These are phyloP conservation scores for Pseudogymnoascus sp. DNA, from an alignment of 2,329 filamentous ascomycete species.

Conservation along the genomic window DNA sequence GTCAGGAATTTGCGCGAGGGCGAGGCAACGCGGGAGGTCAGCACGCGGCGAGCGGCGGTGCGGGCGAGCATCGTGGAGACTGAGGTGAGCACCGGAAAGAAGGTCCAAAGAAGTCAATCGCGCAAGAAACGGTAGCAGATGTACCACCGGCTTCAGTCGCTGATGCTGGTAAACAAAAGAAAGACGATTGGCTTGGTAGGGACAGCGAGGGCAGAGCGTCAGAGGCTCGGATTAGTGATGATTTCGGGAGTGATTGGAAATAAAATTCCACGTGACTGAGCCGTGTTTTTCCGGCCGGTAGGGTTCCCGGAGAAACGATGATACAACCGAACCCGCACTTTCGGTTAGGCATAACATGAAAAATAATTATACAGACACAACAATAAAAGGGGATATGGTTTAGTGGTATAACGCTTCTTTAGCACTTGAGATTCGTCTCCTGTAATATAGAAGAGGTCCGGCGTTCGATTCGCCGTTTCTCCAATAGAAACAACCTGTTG, in stretches of 20 bases:
- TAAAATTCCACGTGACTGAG: not conserved
- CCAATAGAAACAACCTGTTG: constrained; percentile 5
- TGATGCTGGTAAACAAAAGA: constrained; percentile 1
- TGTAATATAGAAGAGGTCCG: constrained; percentile 7
- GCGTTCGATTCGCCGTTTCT: constrained; percentile 8
- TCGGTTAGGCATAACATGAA: not conserved
- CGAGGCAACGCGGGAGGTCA: constrained; percentile 8
- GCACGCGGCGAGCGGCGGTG: not conserved
- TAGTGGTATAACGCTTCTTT: constrained; percentile 8
- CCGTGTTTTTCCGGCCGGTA: not conserved
- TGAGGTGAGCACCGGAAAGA: not conserved
- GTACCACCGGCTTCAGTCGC: not conserved
- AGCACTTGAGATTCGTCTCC: constrained; percentile 5
- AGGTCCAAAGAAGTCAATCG: not conserved
- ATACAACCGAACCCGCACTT: constrained; percentile 5
- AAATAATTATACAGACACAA: not conserved
- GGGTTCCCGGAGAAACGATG: not conserved
- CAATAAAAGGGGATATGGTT: constrained; percentile 6
- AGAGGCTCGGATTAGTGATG: constrained; percentile 3
- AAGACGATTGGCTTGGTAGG: constrained; percentile 1
- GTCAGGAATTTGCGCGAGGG: constrained; percentile 44
- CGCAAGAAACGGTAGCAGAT: not conserved
- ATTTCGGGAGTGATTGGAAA: constrained; percentile 7
- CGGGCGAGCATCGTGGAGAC: constrained; percentile 6
- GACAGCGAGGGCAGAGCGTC: not conserved